Base-by-base conservation (phyloP, 2,329 filamentous ascomycete genomes). In the Sarocladium kiliense region DNA sequence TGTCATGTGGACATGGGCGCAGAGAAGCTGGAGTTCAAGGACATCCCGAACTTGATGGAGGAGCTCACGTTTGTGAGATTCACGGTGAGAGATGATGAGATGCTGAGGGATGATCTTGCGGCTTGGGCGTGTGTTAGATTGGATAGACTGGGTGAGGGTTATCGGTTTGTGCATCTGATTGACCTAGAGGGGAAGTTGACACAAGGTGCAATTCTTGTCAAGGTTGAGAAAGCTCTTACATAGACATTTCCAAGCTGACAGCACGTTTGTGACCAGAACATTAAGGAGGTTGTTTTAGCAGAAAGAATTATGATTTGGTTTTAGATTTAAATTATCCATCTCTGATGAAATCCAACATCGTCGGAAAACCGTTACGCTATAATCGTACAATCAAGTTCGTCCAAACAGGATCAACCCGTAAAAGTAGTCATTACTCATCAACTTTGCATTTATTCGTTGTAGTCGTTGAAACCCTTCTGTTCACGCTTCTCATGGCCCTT, bases 111-210 rank as follows among this genome's bases (percentile, higher is more conserved):
- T 64, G 81, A 87, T 57, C 71, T 96, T 56, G 87, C 91, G 11
- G 91, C 88, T 2, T 97, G 94, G 94, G 85, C 89, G 1, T 96
- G 91, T 65, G 86, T 96, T 62, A 81, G 91, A 37, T 80, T 97
- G 21, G 91, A 97, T 71, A 81, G 91, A 7, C 70, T 97, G 57
- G 83, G 84, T 58, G 74, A 80, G 32, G 93, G 94, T 1, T 88
- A 89, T 62, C 79, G 91, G 11, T 84, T 96, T 61, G 76, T 97
- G 55, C 87, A 86, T 63, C 73, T 97, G 56, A 77, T 88, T 59
- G 86, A 96, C 65, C 75, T 77, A 25, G 79, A 85, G 58, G 90
- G 90, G 1, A 74, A 77, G 27, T 70, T 82, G 56, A 87, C 82
- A 2, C 79, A 82, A 21, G 91, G 89, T 0, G 77, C 85, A 14